Percentiles rank a stretch among this genome's conserved stretches.
phyloP scores from a whole-genome alignment of 495 filamentous ascomycete genomes.

The Trichoderma erinaceum region DNA sequence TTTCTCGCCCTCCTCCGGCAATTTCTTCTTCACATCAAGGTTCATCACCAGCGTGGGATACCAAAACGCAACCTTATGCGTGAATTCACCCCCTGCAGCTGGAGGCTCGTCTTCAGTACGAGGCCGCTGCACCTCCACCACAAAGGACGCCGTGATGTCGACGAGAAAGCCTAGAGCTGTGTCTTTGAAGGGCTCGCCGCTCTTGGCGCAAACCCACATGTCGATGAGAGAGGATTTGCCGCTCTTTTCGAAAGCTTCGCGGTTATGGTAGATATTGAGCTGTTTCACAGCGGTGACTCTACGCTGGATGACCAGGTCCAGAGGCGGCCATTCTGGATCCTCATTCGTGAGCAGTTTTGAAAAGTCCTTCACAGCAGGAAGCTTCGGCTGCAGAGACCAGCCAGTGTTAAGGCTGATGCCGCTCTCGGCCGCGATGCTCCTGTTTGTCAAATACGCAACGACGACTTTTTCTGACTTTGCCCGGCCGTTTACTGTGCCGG shows the following conservation, averaged over 20 bases:
- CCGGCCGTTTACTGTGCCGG: slow-evolving; percentile 19
- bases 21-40: slow-evolving; percentile 58
- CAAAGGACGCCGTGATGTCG: slow-evolving; percentile 41
- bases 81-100: not conserved
- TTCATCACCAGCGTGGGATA: slow-evolving; percentile 72
- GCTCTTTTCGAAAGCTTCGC: slow-evolving; percentile 32
- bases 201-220: slow-evolving; percentile 57
- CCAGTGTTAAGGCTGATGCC: slow-evolving; percentile 30
- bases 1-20: slow-evolving; percentile 53
- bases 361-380: not conserved
- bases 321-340: not conserved
- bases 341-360: not conserved
- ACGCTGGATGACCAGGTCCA: slow-evolving; percentile 34
- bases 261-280: slow-evolving; percentile 50
- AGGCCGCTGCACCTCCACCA: not conserved
- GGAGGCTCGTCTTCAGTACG: not conserved
- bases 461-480: slow-evolving; percentile 19
- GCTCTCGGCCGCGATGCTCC: slow-evolving; percentile 50
- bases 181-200: slow-evolving; percentile 48
- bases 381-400: not conserved
- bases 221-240: slow-evolving; percentile 42
- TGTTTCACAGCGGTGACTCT: slow-evolving; percentile 53
- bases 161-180: slow-evolving; percentile 51
- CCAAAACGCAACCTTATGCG: slow-evolving; percentile 43
- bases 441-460: slow-evolving; percentile 63